A percentile compares a stretch with the other conserved stretches of the same genome.
Conservation (phyloP, 1,284 basidiomycete species). For the Ustilago nuda region DNA sequence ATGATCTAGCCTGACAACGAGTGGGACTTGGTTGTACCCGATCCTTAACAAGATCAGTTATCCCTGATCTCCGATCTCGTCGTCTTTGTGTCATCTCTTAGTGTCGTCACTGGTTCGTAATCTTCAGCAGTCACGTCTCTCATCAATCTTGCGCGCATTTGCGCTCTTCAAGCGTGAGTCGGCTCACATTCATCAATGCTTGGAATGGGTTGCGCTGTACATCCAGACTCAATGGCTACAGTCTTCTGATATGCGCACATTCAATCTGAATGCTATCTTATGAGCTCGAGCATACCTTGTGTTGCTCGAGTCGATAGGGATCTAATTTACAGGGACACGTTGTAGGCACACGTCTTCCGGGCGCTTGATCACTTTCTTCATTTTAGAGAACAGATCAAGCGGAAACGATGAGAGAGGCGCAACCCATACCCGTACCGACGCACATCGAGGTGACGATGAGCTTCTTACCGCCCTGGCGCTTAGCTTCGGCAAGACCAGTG, state of each 20-base stretch:
- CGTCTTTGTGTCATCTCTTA: too few relatives aligned
- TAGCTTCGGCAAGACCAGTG: conserved; percentile 83
- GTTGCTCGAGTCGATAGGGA: conserved; percentile 3
- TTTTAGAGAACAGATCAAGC: conserved; percentile 64
- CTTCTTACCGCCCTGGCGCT: conserved; percentile 75
- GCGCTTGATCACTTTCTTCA: too few relatives aligned
- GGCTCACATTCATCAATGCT: not conserved
- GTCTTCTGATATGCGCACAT: not conserved
- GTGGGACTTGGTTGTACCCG: too few relatives aligned
- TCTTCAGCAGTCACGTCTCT: too few relatives aligned
- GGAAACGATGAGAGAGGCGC: conserved; percentile 83
- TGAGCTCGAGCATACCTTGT: too few relatives aligned
- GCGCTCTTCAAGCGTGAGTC: not conserved
- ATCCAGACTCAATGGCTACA: not conserved
- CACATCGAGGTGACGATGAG: conserved; percentile 82
- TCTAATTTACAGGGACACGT: conserved; percentile 26
- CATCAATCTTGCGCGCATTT: not conserved
- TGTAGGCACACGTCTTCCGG: conserved; percentile 8
- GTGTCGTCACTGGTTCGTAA: too few relatives aligned
- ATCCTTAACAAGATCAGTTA: too few relatives aligned
- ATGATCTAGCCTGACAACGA: too few relatives aligned
- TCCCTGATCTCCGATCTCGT: too few relatives aligned
- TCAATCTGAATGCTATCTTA: too few relatives aligned
- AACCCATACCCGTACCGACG: conserved; percentile 86
- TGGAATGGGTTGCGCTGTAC: not conserved